These are phyloP conservation scores for Corchorus capsularis DNA, from an alignment of 345 rosid genomes.

Conservation along the genomic window DNA sequence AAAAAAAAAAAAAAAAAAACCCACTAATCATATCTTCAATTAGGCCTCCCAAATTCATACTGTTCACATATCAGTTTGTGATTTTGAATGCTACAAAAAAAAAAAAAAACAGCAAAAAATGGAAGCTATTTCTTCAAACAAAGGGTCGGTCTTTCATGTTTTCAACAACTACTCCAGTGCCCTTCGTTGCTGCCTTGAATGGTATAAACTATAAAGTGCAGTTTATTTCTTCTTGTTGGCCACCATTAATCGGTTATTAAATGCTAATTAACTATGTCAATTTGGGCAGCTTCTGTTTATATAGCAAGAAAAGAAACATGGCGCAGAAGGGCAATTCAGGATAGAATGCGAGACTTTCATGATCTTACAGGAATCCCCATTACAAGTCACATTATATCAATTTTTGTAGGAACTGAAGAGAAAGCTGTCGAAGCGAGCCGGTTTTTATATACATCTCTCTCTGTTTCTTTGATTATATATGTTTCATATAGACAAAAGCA, in stretches of 20 bases:
- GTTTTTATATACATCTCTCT: slow-evolving; percentile 30
- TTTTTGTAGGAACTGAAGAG: slow-evolving; percentile 80
- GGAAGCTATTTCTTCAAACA: slow-evolving; percentile 82
- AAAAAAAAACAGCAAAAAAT: slow-evolving; percentile 61
- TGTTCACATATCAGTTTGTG: not conserved
- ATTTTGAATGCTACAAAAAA: slow-evolving; percentile 20
- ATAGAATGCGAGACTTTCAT: slow-evolving; percentile 61
- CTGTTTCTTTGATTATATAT: slow-evolving; percentile 11
- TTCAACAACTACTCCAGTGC: slow-evolving; percentile 75
- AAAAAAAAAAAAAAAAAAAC: too few species aligned
- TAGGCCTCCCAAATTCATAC: not conserved
- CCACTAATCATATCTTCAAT: too few species aligned
- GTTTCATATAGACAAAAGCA: too few species aligned
- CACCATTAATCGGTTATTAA: not conserved
- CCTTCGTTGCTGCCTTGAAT: slow-evolving; percentile 76
- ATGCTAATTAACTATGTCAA: slow-evolving; percentile 2
- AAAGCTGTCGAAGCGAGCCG: slow-evolving; percentile 75
- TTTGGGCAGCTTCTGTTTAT: slow-evolving; percentile 61
- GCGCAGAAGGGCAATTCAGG: slow-evolving; percentile 83
- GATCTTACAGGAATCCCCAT: slow-evolving; percentile 66
- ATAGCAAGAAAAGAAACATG: slow-evolving; percentile 77
- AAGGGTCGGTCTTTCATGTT: slow-evolving; percentile 85
- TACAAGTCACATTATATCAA: slow-evolving; percentile 73
- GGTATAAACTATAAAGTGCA: slow-evolving; percentile 34
- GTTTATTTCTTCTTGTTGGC: not conserved